phyloP scores from a whole-genome alignment of 176 grass and related monocot species.

The Triticum timopheevii region DNA sequence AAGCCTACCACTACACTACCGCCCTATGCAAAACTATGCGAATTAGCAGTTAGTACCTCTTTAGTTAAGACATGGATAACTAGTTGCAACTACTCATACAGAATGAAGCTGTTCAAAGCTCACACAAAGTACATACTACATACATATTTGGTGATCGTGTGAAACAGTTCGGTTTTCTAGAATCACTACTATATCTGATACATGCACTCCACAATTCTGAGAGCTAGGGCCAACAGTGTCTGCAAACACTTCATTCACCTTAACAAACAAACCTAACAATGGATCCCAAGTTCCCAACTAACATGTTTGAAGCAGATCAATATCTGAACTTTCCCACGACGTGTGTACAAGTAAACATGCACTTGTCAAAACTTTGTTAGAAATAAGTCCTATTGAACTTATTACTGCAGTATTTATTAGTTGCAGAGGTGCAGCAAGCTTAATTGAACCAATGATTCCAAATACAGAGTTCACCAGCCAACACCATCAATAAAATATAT shows the following conservation, averaged over 20 bases:
- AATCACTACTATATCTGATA: neutral
- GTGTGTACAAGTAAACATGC: neutral
- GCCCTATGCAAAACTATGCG: neutral
- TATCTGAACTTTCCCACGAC: neutral
- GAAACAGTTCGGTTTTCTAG: neutral
- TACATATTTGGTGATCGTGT: neutral
- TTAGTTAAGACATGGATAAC: neutral
- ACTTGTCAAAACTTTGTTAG: neutral
- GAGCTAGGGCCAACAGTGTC: neutral
- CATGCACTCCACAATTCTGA: neutral
- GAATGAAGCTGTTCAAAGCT: neutral
- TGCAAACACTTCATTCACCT: neutral
- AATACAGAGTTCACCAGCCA: neutral
- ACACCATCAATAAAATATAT: neutral
- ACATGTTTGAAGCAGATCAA: neutral
- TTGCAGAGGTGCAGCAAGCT: neutral
- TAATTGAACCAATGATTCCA: neutral
- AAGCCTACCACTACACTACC: neutral
- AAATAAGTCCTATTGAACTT: neutral
- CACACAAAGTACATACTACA: neutral
- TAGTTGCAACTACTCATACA: neutral
- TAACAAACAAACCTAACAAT: neutral
- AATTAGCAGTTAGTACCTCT: neutral
- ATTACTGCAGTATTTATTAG: neutral
- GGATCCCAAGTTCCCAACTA: conserved; percentile 3